Evolutionary conservation across 768 basidiomycete species (phyloP).

Genomic region (Termitomyces sp.): DNA sequence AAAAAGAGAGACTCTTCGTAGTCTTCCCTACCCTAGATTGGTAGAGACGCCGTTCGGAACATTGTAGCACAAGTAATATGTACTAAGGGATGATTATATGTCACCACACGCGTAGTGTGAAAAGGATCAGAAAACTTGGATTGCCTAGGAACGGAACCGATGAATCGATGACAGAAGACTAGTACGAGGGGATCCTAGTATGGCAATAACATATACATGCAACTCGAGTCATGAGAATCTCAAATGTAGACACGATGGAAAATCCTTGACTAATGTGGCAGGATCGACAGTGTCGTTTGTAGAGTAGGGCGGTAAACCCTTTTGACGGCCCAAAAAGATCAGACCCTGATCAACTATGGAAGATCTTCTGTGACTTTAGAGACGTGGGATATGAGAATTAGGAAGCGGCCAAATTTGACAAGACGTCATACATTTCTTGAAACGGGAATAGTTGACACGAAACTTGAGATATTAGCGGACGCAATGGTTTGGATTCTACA

Average conservation of each 20-base stretch:
- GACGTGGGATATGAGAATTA: background rate
- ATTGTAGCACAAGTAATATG: background rate
- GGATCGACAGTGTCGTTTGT: background rate
- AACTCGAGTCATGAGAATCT: background rate
- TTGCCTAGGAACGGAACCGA: background rate
- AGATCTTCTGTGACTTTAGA: background rate
- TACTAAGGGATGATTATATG: no score
- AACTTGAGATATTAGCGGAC: background rate
- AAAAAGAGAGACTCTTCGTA: background rate
- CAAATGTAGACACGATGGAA: background rate
- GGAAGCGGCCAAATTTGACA: background rate
- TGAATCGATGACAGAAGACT: background rate
- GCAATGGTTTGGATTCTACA: background rate
- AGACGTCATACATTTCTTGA: background rate
- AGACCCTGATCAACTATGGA: no score
- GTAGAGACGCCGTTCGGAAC: background rate
- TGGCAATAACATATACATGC: no score
- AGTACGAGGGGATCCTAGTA: background rate
- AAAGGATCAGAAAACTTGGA: background rate
- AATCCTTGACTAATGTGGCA: background rate
- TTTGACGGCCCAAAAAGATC: background rate
- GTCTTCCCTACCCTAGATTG: background rate
- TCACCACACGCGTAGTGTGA: background rate
- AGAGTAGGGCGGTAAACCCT: background rate
- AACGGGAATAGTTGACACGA: background rate